Evolutionary conservation across 1,284 basidiomycete genomes (phyloP), one percentile per base, ranked within the genome.

Genomic region (Peniophora sp.): DNA sequence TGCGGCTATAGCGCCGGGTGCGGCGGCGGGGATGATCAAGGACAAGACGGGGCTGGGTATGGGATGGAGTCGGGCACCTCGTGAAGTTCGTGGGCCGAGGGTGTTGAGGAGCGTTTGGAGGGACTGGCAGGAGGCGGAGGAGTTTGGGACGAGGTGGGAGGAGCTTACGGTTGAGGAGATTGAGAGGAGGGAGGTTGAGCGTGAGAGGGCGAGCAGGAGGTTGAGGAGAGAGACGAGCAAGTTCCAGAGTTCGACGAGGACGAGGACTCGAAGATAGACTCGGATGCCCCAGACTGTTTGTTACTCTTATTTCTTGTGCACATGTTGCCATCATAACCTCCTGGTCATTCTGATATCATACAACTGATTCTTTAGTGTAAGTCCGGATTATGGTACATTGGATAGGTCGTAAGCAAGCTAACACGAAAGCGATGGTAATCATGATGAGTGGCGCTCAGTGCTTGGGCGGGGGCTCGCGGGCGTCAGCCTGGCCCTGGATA

Each of bases 71-170:
- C 71, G 83, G 20, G 75, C 83, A 38, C 79, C 83, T 19, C 77
- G 79, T 55, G 84, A 86, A 50, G 84, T 84, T 17, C 70, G 81
- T 32, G 90, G 92, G 0, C 89, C 92, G 2, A 88, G 89, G 63
- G 74, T 78, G n/a, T 68, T 98, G 45, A 82, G 81, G 62, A 90
- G 92, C 52, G 88, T 95, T 1, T 99, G 95, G 93, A 73, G 94
- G 48, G 96, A 98, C 63, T 98, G 92, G 92, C 78, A 78, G 49
- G 96, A 98, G 62, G 82, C 88, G 32, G 88, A 92, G 63, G 92
- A 95, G 65, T 97, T 92, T 67, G 81, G 83, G 54, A 97, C 96
- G n/a, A 73, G 85, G 46, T 84, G 97, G 62, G 85, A 97, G 64
- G 83, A 89, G 52, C 66, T 98, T 53, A 89, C 75, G 11, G 81